Percentiles rank a stretch among this genome's conserved stretches.
Conservation (phyloP, 139 green algal species). For the Choricystis sp. region DNA sequence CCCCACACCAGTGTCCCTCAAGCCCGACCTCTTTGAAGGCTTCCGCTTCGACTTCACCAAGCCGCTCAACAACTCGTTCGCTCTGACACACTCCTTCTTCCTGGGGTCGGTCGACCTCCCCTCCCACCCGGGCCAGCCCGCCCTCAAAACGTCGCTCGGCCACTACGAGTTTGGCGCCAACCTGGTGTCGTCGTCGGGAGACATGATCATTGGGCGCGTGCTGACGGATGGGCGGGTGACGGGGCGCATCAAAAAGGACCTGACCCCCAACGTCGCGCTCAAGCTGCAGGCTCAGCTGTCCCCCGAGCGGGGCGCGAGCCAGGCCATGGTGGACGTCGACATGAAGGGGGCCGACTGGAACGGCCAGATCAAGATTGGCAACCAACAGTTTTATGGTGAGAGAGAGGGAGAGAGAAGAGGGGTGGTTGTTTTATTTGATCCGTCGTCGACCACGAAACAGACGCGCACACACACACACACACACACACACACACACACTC, state of each 20-base stretch:
- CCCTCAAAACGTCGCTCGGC: conserved; percentile 70
- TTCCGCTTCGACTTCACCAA: conserved; percentile 94
- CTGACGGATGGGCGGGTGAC: conserved; percentile 67
- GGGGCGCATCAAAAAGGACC: conserved; percentile 73
- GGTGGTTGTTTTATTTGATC: neutral
- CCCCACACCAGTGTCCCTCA: conserved; percentile 43
- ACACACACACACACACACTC: neutral
- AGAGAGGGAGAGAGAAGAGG: neutral
- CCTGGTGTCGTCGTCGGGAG: conserved; percentile 62
- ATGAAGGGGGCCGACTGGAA: conserved; percentile 85
- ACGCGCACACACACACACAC: no score
- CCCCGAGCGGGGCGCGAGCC: conserved; percentile 46
- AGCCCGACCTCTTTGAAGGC: conserved; percentile 94
- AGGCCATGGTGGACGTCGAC: conserved; percentile 46
- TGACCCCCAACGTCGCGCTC: conserved; percentile 45
- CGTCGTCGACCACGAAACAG: neutral
- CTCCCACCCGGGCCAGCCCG: conserved; percentile 12
- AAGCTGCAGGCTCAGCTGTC: conserved; percentile 79
- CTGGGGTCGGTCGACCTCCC: conserved; percentile 88
- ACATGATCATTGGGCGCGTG: conserved; percentile 77
- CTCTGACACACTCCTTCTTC: conserved; percentile 78
- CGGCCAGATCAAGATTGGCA: conserved; percentile 88
- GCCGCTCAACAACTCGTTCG: conserved; percentile 95
- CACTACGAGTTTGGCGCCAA: conserved; percentile 98
- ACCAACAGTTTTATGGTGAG: conserved; percentile 70